A percentile compares a stretch with the other conserved stretches of the same genome.
phyloP scores from a whole-genome alignment of 768 basidiomycete species.

The Tubosaeta brunneosetosa region DNA sequence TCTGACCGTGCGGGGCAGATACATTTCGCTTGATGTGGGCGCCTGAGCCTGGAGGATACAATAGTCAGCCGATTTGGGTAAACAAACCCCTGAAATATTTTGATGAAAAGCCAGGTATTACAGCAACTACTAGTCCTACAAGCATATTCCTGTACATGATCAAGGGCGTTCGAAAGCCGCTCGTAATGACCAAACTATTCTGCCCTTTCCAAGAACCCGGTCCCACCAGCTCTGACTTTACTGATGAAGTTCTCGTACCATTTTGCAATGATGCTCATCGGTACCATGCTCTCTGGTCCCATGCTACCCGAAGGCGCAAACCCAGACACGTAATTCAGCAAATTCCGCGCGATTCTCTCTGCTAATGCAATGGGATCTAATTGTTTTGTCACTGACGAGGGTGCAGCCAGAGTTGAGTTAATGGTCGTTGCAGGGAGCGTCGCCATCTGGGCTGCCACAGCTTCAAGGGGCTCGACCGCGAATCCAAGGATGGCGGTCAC shows the following conservation, averaged over 20 bases:
- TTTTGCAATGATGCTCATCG: slow-evolving; percentile 56
- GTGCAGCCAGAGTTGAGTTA: slow-evolving; percentile 21
- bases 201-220: slow-evolving; percentile 54
- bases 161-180: neutral
- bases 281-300: slow-evolving; percentile 50
- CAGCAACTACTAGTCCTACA: neutral
- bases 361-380: slow-evolving; percentile 15
- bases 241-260: slow-evolving; percentile 69
- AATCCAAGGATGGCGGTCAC: slow-evolving; percentile 76
- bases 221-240: slow-evolving; percentile 56
- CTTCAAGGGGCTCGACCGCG: slow-evolving; percentile 67
- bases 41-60: too few species aligned
- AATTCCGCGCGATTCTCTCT: slow-evolving; percentile 49
- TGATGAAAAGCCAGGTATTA: too few species aligned
- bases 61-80: neutral
- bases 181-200: slow-evolving; percentile 1
- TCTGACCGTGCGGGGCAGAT: slow-evolving; percentile 4
- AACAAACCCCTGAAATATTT: slow-evolving; percentile 9
- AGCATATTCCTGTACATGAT: neutral
- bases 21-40: slow-evolving; percentile 8
- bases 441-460: slow-evolving; percentile 57
- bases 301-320: slow-evolving; percentile 47
- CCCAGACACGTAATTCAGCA: slow-evolving; percentile 71
- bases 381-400: slow-evolving; percentile 10
- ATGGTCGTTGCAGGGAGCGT: slow-evolving; percentile 34